Conservation (phyloP, 176 grass and related monocot species). For the Zizania latifolia region DNA sequence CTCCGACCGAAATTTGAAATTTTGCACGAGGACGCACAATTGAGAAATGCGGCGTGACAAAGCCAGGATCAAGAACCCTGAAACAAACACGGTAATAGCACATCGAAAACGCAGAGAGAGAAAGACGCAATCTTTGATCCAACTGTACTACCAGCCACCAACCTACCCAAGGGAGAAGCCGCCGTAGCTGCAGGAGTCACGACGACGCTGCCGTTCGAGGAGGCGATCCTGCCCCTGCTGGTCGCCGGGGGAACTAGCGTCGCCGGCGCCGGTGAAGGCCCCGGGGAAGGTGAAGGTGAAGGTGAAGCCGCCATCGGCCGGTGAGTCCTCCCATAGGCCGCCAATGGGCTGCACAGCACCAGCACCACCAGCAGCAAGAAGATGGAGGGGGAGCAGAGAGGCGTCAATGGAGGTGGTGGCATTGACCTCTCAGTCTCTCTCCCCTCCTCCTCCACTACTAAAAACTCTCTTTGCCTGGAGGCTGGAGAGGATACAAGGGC, state of each 20-base stretch:
- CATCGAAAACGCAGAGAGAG: neutral
- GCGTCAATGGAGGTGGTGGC: slow-evolving; percentile 30
- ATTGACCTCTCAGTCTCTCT: slow-evolving; percentile 13
- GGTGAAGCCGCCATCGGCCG: neutral
- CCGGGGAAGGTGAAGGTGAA: neutral
- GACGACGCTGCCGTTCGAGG: neutral
- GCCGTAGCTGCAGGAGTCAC: neutral
- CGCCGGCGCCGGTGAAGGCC: neutral
- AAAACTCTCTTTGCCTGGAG: neutral
- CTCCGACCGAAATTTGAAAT: neutral
- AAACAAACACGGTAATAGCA: neutral
- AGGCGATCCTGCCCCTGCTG: neutral
- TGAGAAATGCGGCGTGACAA: neutral
- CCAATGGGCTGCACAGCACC: slow-evolving; percentile 14
- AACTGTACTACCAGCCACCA: neutral
- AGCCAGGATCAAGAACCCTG: neutral
- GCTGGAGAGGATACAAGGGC: slow-evolving; percentile 4
- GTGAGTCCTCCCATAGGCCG: slow-evolving; percentile 22
- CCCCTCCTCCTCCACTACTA: neutral
- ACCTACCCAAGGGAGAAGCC: slow-evolving; percentile 32
- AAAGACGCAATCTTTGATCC: neutral
- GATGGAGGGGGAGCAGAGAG: neutral
- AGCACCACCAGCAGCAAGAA: slow-evolving; percentile 29
- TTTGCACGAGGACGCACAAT: neutral
- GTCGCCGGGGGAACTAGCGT: neutral